Conservation (phyloP, 305 asterid species). For the Solanum hybrid region DNA sequence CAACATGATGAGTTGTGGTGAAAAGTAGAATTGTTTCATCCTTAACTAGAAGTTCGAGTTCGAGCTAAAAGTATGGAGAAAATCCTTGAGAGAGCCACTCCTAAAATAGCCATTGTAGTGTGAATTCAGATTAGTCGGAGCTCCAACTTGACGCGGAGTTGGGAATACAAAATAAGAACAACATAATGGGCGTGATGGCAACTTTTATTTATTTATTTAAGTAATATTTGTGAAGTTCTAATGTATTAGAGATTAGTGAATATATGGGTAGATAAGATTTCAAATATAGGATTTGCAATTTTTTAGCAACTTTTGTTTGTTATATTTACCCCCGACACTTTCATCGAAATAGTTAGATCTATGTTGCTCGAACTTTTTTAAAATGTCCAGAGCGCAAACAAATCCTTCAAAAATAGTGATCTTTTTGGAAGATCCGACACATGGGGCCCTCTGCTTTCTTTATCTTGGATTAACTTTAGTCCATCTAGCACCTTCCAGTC, state of each 20-base stretch:
- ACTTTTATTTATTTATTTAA: neutral
- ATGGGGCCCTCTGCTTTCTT: neutral
- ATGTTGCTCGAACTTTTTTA: no score
- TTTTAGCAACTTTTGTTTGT: neutral
- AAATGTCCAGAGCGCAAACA: neutral
- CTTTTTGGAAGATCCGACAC: neutral
- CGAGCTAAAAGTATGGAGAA: no score
- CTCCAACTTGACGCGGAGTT: neutral
- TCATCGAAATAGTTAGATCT: neutral
- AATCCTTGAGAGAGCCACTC: neutral
- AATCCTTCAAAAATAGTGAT: fast-evolving
- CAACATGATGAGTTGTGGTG: neutral
- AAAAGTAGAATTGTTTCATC: no score
- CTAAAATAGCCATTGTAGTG: fast-evolving
- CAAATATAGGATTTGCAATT: neutral
- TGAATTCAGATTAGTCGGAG: no score
- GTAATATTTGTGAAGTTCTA: no score
- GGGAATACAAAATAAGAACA: no score
- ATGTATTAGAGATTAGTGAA: no score
- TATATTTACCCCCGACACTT: neutral
- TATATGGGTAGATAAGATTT: neutral
- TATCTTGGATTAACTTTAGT: no score
- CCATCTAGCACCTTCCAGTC: no score
- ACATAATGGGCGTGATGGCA: neutral
- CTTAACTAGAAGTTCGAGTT: no score